phyloP scores from a whole-genome alignment of 1,139 yeast genomes.

The Kazachstania sp. region DNA sequence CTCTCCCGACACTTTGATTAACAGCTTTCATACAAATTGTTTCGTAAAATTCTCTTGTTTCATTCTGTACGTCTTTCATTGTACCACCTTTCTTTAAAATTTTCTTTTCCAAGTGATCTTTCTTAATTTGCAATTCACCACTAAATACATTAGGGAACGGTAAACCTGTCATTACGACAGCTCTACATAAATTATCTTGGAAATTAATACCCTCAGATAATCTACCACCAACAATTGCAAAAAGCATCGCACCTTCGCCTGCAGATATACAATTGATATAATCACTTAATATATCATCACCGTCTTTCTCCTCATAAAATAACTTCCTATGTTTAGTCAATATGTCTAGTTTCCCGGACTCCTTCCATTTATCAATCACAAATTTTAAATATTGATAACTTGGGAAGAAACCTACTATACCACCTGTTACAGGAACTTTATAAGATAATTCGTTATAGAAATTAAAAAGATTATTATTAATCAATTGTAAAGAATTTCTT shows the following conservation, averaged over 20 bases:
- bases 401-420: constrained; percentile 77
- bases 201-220: constrained; percentile 93
- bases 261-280: constrained; percentile 38
- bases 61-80: constrained; percentile 22
- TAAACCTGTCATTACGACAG: constrained; percentile 78
- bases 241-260: constrained; percentile 53
- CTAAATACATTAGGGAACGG: constrained; percentile 85
- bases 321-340: constrained; percentile 38
- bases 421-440: constrained; percentile 49
- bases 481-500: constrained; percentile 42
- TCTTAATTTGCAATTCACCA: constrained; percentile 72
- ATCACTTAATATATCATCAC: constrained; percentile 40
- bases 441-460: constrained; percentile 38
- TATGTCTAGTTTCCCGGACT: constrained; percentile 29
- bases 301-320: constrained; percentile 51
- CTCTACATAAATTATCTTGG: constrained; percentile 77
- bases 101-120: constrained; percentile 52
- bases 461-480: constrained; percentile 43
- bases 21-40: constrained; percentile 87
- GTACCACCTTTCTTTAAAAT: constrained; percentile 26
- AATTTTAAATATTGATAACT: constrained; percentile 65
- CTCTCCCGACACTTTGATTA: constrained; percentile 88
- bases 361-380: constrained; percentile 47
- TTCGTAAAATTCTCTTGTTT: constrained; percentile 50
- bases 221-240: constrained; percentile 90